Percentiles rank a stretch among this genome's conserved stretches.
These are phyloP conservation scores for Catharanthus roseus DNA, from an alignment of 257 asterid species.

Conservation along the genomic window DNA sequence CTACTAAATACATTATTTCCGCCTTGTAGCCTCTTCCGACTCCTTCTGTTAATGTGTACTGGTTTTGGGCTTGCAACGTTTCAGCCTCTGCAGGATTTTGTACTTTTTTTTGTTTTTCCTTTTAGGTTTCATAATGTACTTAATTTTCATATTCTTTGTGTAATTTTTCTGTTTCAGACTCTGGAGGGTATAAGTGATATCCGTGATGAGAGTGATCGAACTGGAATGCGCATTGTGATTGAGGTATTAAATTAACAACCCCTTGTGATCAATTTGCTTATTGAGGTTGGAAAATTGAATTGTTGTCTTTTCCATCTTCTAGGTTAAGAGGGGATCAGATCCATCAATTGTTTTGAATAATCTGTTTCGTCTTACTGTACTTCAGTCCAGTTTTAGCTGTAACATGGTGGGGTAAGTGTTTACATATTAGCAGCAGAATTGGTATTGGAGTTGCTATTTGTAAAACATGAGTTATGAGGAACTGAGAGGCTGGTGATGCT, in stretches of 20 bases:
- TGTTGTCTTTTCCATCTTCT: slow-evolving; percentile 23
- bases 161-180: slow-evolving; percentile 35
- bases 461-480: not conserved
- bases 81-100: not conserved
- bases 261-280: slow-evolving; percentile 10
- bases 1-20: not conserved
- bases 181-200: slow-evolving; percentile 97
- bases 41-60: not conserved
- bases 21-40: not conserved
- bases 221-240: slow-evolving; percentile 93
- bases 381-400: slow-evolving; percentile 90
- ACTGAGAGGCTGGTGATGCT: not conserved
- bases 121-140: not conserved
- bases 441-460: not conserved
- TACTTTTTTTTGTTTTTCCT: not conserved
- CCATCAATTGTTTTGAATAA: slow-evolving; percentile 83
- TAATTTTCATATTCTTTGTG: slow-evolving; percentile 6
- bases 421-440: not conserved
- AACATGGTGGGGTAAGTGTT: slow-evolving; percentile 98
- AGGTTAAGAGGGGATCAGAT: slow-evolving; percentile 92
- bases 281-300: not conserved
- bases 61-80: not conserved
- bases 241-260: slow-evolving; percentile 51
- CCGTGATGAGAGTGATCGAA: slow-evolving; percentile 98
- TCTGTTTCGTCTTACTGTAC: slow-evolving; percentile 77